Evolutionary conservation across 306 rosid genomes (phyloP).

Genomic region (Pachyrhizus erosus): DNA sequence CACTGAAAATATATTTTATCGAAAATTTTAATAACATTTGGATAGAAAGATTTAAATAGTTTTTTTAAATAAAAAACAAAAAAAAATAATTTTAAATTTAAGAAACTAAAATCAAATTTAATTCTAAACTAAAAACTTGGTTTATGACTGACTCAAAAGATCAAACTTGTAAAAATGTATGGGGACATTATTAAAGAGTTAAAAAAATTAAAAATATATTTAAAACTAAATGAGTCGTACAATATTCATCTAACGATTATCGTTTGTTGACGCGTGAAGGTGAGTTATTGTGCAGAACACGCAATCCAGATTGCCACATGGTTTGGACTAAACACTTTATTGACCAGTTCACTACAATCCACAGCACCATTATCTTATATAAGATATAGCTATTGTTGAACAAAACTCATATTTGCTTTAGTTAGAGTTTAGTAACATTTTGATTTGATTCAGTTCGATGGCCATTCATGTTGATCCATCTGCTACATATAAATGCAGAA

Average conservation of each 20-base stretch:
- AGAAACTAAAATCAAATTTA: too few relatives aligned
- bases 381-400: not conserved
- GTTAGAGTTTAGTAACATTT: not conserved
- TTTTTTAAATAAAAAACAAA: too few relatives aligned
- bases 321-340: not conserved
- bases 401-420: not conserved
- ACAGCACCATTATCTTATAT: not conserved
- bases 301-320: not conserved
- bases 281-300: not conserved
- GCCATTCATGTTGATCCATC: not conserved
- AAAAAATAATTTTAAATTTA: too few relatives aligned
- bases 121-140: too few relatives aligned
- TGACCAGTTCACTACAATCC: not conserved
- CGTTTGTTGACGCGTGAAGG: not conserved
- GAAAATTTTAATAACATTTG: too few relatives aligned
- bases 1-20: too few relatives aligned
- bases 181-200: too few relatives aligned
- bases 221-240: too few relatives aligned
- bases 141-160: too few relatives aligned
- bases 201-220: too few relatives aligned
- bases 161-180: too few relatives aligned
- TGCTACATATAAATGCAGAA: conserved; percentile 40
- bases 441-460: conserved; percentile 21
- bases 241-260: not conserved
- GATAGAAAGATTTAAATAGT: too few relatives aligned